These are phyloP conservation scores for Penicillium sp. DNA, from an alignment of 2,329 filamentous ascomycete species.

Conservation along the genomic window DNA sequence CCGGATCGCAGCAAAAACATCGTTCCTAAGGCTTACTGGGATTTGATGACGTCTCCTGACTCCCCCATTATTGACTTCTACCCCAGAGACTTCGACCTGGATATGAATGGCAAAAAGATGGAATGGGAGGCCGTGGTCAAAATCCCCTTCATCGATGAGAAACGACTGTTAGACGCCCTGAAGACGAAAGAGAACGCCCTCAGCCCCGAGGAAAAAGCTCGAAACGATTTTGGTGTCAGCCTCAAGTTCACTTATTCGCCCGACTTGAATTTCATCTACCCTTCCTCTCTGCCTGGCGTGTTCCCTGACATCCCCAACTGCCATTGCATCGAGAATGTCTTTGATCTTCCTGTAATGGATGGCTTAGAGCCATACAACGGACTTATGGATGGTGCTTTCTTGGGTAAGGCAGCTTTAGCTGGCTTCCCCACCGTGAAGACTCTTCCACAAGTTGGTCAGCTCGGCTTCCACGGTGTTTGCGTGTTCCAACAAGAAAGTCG, in stretches of 20 bases:
- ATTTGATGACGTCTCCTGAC: slow-evolving; percentile 85
- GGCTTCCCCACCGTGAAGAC: slow-evolving; percentile 92
- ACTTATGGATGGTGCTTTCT: slow-evolving; percentile 79
- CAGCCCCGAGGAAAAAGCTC: slow-evolving; percentile 74
- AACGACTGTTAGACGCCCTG: slow-evolving; percentile 83
- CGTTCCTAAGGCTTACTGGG: slow-evolving; percentile 83
- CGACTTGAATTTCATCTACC: slow-evolving; percentile 78
- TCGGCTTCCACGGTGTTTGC: slow-evolving; percentile 87
- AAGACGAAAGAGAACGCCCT: slow-evolving; percentile 78
- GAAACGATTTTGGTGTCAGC: slow-evolving; percentile 90
- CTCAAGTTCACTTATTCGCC: slow-evolving; percentile 89
- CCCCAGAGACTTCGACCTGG: slow-evolving; percentile 91
- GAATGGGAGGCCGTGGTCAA: slow-evolving; percentile 99
- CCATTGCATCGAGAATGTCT: slow-evolving; percentile 93
- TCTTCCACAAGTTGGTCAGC: slow-evolving; percentile 76
- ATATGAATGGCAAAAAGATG: slow-evolving; percentile 99
- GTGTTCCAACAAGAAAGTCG: slow-evolving; percentile 96
- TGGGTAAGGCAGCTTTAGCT: slow-evolving; percentile 81
- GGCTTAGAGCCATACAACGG: slow-evolving; percentile 85
- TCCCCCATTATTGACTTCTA: slow-evolving; percentile 99
- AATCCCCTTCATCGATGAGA: slow-evolving; percentile 97
- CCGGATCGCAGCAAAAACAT: slow-evolving; percentile 97
- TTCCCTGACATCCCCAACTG: slow-evolving; percentile 89
- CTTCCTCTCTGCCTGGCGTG: slow-evolving; percentile 82
- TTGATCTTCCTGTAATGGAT: slow-evolving; percentile 89